Base-by-base conservation (phyloP, 805 yeast species). In the Priceomyces fermenticarens region DNA sequence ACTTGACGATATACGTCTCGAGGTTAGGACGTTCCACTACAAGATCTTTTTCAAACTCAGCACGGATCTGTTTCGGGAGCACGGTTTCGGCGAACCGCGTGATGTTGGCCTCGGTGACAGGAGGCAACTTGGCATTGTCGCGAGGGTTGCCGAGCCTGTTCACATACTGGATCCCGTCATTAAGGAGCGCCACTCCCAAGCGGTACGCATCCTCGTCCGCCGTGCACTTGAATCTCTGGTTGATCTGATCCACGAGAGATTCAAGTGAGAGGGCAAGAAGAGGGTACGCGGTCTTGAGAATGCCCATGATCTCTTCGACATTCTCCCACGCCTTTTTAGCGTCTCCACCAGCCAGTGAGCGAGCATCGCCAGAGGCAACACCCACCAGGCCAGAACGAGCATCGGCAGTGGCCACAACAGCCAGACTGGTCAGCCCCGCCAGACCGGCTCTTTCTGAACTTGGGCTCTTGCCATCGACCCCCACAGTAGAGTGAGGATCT, bases 131-230 rank as follows among this genome's bases (percentile, higher is more conserved):
- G 26, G 95, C 89, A 58, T 88, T 95, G 47, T 83, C 95, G 48
- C 88, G 78, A 12, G 97, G 96, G 54, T 83, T 83, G 9, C 90
- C 86, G 40, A 89, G 71, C 27, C 98, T 78, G 55, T 89, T 89
- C 62, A 86, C 80, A 55, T 85, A 88, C 56, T 87, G 95, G 17
- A 93, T 84, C 34, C 96, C 98, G 65, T 93, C 99, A 55, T 88
- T 88, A 46, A 93, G 74, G 42, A 93, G 66, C 0, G 97, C 99
- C 46, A 89, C 88, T 37, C 95, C 90, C 41, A 93, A 72, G 49
- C 99, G 73, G 62, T 93, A 95, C 1, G 97, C 91, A 62, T 93
- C 99, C 55, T 91, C 99, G 60, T 93, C 99, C 1, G 93, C 87
- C 34, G 86, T 85, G 29, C 95, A 83, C 63, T 91, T 93, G 73